Conservation (phyloP, 2,329 filamentous ascomycete species). For the Fusarium sp. region DNA sequence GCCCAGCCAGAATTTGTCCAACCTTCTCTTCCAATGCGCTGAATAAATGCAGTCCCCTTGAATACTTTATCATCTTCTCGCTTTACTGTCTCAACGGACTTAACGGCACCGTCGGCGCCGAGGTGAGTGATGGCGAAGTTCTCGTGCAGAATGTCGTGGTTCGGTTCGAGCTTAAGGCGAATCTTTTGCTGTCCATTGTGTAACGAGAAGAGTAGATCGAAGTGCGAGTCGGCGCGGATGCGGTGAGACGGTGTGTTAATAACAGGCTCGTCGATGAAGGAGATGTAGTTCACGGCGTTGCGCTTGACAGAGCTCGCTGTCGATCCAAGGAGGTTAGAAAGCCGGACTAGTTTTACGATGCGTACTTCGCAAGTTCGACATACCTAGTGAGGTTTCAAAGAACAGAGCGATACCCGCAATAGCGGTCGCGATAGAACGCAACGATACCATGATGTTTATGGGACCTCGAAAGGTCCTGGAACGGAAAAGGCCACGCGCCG, state of each 20-base stretch:
- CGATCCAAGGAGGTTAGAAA: constrained; percentile 36
- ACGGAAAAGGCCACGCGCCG: constrained; percentile 33
- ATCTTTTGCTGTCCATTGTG: constrained; percentile 76
- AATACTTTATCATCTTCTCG: constrained; percentile 84
- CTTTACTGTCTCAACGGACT: constrained; percentile 75
- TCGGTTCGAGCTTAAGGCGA: constrained; percentile 86
- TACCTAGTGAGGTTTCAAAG: constrained; percentile 52
- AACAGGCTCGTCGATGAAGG: constrained; percentile 77
- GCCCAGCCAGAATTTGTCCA: constrained; percentile 92
- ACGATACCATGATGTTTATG: constrained; percentile 51
- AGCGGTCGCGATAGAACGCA: constrained; percentile 51
- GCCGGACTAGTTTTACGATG: neutral
- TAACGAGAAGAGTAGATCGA: constrained; percentile 86
- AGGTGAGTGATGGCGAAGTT: constrained; percentile 81
- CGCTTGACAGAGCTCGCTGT: constrained; percentile 79
- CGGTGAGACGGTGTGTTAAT: constrained; percentile 84
- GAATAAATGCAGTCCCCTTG: constrained; percentile 82
- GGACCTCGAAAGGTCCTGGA: constrained; percentile 39
- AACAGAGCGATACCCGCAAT: constrained; percentile 51
- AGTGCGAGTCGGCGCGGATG: constrained; percentile 83
- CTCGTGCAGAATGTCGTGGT: constrained; percentile 87
- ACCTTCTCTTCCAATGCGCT: constrained; percentile 67
- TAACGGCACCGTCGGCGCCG: constrained; percentile 77
- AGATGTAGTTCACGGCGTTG: constrained; percentile 81
- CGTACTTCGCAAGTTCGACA: constrained; percentile 14